Evolutionary conservation across 169 alveolate genomes (phyloP), one percentile per base, ranked within the genome.

Genomic region (Babesia divergens): DNA sequence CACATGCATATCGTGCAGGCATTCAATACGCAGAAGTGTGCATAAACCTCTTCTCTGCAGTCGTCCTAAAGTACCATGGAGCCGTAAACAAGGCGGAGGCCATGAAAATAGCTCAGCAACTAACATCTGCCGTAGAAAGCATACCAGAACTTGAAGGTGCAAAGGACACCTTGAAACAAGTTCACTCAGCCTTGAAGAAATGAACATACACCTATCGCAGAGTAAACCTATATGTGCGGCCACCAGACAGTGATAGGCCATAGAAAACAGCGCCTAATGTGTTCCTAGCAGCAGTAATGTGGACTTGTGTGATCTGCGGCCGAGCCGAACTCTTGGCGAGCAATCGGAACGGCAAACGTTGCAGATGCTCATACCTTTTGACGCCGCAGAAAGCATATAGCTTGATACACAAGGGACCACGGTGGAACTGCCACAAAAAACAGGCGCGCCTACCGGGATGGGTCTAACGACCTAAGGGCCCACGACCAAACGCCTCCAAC

Each of bases 271-370:
- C 37, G 32, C 22, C 3, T 42, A 11, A 8, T 67, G n/a, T 9
- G 18, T 35, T 28, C 26, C 72, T 24, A 40, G 16, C 49, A 44
- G 16, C 13, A 29, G 20, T 35, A 52, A 22, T 60, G 55, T 58
- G 65, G 56, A n/a, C n/a, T 29, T 29, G 51, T 76, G 81, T 62
- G 69, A 46, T 44, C 9, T 76, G 69, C 74, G 79, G 81, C 85
- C 85, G 85, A 76, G 85, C 85, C 85, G 85, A 76, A 76, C 85
- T 76, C 85, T 44, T 65, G 74, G 85, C 77, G 71, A 66, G 66
- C 66, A 32, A 50, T n/a, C 72, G 31, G 16, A 34, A 24, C 38
- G 34, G 18, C 3, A 29, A 24, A 22, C 16, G 28, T 26, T 32
- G 43, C 9, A 20, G 28, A 62, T 49, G 40, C 47, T 50, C 65